These are phyloP conservation scores for Pseudoturritis turrita DNA, from an alignment of 345 rosid species.

Conservation along the genomic window DNA sequence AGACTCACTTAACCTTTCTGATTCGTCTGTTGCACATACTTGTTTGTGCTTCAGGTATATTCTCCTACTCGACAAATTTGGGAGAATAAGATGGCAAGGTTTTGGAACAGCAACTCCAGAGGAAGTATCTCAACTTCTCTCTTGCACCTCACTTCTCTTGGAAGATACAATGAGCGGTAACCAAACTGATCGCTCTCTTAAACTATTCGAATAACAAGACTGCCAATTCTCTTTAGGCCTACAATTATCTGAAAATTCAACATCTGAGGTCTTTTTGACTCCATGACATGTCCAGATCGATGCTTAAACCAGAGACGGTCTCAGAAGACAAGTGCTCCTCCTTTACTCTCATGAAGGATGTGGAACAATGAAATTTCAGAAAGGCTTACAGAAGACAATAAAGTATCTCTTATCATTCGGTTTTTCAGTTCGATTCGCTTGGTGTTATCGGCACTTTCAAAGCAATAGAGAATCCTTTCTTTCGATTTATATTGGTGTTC, in stretches of 20 bases:
- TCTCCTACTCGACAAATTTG: constrained; percentile 64
- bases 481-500: neutral
- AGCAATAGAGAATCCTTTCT: neutral
- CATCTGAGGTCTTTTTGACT: neutral
- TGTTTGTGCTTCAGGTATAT: constrained; percentile 47
- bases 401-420: neutral
- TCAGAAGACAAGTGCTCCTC: neutral
- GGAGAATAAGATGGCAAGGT: constrained; percentile 96
- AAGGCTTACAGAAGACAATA: neutral
- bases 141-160: constrained; percentile 65
- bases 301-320: neutral
- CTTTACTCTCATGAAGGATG: neutral
- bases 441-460: neutral
- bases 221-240: neutral
- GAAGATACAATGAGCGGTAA: constrained; percentile 50
- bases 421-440: neutral
- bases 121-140: constrained; percentile 71
- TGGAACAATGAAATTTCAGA: neutral
- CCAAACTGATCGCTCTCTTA: neutral
- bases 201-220: neutral
- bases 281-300: constrained; percentile 2
- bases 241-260: neutral
- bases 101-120: constrained; percentile 66
- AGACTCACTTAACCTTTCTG: neutral
- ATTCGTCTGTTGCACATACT: neutral